phyloP scores from a whole-genome alignment of 345 rosid species.

The Camelina laxa region DNA sequence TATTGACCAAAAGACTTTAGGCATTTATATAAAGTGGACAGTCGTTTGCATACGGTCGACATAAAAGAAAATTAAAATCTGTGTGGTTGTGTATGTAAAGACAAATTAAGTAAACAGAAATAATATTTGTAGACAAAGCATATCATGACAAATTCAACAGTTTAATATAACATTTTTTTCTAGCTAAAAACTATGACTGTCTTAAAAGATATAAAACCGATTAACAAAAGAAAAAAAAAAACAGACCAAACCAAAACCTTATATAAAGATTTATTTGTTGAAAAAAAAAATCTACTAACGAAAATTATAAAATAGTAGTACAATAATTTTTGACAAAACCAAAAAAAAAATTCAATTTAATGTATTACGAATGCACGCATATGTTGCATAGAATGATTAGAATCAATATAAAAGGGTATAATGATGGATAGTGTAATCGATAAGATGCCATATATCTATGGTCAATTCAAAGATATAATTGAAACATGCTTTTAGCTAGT shows the following conservation, averaged over 20 bases:
- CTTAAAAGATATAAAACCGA: no score
- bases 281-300: neutral
- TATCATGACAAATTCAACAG: slow-evolving; percentile 7
- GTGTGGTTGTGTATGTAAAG: neutral
- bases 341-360: neutral
- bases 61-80: neutral
- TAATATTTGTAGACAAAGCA: neutral
- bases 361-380: slow-evolving; percentile 19
- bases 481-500: slow-evolving; percentile 10
- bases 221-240: neutral
- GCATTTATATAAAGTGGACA: slow-evolving; percentile 20
- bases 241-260: neutral
- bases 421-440: slow-evolving; percentile 4
- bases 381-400: neutral
- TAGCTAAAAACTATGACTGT: neutral
- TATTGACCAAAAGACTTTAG: slow-evolving; percentile 36
- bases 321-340: neutral
- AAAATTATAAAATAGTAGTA: no score
- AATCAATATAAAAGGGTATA: neutral
- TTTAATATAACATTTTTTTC: neutral
- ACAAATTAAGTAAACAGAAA: neutral
- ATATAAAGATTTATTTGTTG: neutral
- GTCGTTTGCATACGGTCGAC: slow-evolving; percentile 35
- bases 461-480: slow-evolving; percentile 20
- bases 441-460: slow-evolving; percentile 9